Evolutionary conservation across 2,329 filamentous ascomycete species (phyloP), one percentile per base, ranked within the genome.

Genomic region (Periconia macrospinosa): DNA sequence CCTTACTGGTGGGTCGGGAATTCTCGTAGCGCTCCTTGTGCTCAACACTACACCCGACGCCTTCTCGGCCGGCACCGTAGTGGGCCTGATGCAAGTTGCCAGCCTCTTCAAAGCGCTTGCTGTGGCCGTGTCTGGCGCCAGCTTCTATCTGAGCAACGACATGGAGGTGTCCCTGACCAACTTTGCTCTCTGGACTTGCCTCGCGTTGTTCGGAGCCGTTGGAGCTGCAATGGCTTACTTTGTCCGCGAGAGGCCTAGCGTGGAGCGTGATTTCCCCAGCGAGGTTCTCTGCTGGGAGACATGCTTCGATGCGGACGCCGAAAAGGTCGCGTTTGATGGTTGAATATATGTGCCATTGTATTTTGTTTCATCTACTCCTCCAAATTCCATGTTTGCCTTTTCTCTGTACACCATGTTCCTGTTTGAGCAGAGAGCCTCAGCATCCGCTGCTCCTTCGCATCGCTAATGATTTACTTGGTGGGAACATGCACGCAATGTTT

Each of bases 1-100:
- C 3, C 69, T 79, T n/a, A 69, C 74, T 9, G 70, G 73, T 23
- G 66, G 73, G 13, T 74, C 77, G 8, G 69, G 75, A 11, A 75
- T 78, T 11, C 66, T 79, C 11, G 75, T 79, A 9, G 65, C 74
- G 1, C 68, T 79, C 9, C 75, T 80, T n/a, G 73, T 79, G 2
- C 72, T 79, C 51, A 79, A 78, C 58, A 77, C 77, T 1, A 76
- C 77, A 6, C 78, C 78, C 0, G 78, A 80, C 52, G 76, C 77
- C 6, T 76, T 73, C 47, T 78, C 75, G 1, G 74, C 78, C 6
- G 78, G 78, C 40, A 78, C 77, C 17, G 73, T 79, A 6, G 74
- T 79, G 44, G 78, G 78, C n/a, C 71, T 80, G 61, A 74, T 79
- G 64, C 78, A 78, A 52, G 68, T 78, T 5, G 75, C 77, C 18